Evolutionary conservation across 257 asterid genomes (phyloP).

Genomic region (Solanum appendiculatum): DNA sequence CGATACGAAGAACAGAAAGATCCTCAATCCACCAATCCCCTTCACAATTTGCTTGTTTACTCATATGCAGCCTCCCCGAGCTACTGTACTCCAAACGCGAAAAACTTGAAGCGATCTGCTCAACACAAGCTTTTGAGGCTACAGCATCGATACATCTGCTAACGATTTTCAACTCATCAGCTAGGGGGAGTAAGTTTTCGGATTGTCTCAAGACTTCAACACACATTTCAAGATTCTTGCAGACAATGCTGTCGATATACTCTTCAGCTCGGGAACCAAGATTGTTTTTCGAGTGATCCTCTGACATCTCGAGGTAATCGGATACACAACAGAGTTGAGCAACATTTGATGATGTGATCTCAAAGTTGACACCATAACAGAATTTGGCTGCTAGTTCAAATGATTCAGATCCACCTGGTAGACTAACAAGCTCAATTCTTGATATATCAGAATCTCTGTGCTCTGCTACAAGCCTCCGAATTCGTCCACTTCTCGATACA

Average conservation of each 20-base stretch:
- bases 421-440: conserved; percentile 54
- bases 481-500: conserved; percentile 86
- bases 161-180: conserved; percentile 65
- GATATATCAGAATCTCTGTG: conserved; percentile 60
- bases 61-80: conserved; percentile 92
- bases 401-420: conserved; percentile 85
- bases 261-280: conserved; percentile 74
- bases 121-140: conserved; percentile 93
- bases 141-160: conserved; percentile 64
- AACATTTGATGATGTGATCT: conserved; percentile 74
- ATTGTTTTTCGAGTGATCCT: conserved; percentile 68
- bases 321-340: conserved; percentile 78
- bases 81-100: conserved; percentile 84
- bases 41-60: conserved; percentile 55
- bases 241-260: conserved; percentile 58
- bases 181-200: conserved; percentile 75
- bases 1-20: conserved; percentile 64
- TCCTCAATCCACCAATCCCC: conserved; percentile 98
- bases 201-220: conserved; percentile 77
- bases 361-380: conserved; percentile 88
- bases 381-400: conserved; percentile 90
- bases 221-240: conserved; percentile 79
- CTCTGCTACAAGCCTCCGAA: conserved; percentile 71
- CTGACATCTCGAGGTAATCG: conserved; percentile 86
- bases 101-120: conserved; percentile 94